phyloP scores from a whole-genome alignment of 495 filamentous ascomycete genomes.

The Lepraria neglecta region DNA sequence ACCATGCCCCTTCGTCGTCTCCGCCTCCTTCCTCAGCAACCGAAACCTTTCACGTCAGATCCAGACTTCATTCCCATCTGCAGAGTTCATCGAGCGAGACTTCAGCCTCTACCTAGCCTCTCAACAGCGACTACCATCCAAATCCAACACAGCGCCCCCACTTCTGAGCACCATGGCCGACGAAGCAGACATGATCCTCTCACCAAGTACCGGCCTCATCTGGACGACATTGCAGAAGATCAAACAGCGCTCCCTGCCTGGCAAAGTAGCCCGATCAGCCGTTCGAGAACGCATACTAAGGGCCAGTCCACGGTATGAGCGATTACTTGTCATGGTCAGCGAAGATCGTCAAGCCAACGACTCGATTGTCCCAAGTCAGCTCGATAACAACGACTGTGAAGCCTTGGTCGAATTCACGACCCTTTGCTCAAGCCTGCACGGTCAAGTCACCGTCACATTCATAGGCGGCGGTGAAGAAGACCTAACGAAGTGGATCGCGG shows the following conservation, averaged over 20 bases:
- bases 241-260: conserved; percentile 64
- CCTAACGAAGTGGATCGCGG: conserved; percentile 53
- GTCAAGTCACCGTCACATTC: conserved; percentile 43
- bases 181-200: conserved; percentile 74
- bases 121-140: conserved; percentile 30
- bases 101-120: conserved; percentile 37
- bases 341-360: conserved; percentile 36
- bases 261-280: conserved; percentile 42
- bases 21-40: conserved; percentile 41
- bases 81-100: conserved; percentile 55
- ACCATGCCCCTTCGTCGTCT: conserved; percentile 41
- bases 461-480: conserved; percentile 52
- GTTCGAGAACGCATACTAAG: conserved; percentile 52
- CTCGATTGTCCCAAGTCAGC: conserved; percentile 31
- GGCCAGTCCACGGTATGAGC: conserved; percentile 58
- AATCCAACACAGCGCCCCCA: conserved; percentile 16
- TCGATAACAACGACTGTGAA: conserved; percentile 41
- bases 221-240: conserved; percentile 66
- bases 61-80: conserved; percentile 43
- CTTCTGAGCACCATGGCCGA: conserved; percentile 32
- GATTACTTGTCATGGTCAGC: conserved; percentile 63
- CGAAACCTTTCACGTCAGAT: conserved; percentile 43
- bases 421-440: conserved; percentile 42
- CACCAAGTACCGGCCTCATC: conserved; percentile 62
- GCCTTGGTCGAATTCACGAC: conserved; percentile 50